These are phyloP conservation scores for Trichosanthes truncata DNA, from an alignment of 306 rosid genomes.

Conservation along the genomic window DNA sequence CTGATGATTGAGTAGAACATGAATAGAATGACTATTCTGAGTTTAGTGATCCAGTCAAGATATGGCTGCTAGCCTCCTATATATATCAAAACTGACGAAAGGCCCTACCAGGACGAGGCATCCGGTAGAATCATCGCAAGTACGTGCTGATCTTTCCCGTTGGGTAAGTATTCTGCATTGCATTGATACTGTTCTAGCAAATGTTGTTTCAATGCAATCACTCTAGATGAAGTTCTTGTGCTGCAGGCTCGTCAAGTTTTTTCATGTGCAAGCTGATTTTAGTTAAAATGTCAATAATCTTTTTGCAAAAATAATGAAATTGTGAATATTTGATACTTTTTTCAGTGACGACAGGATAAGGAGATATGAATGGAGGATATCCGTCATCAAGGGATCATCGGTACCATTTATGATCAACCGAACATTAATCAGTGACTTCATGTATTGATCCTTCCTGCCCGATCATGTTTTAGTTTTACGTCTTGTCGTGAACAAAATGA, in stretches of 20 bases:
- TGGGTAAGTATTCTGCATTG: not conserved
- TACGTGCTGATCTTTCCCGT: not conserved
- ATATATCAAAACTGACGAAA: not conserved
- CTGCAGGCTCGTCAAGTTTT: not conserved
- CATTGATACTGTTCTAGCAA: not conserved
- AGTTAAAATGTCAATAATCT: not conserved
- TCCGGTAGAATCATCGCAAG: not conserved
- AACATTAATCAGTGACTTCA: not conserved
- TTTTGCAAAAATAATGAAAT: not conserved
- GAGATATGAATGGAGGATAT: not conserved
- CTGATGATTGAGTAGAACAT: conserved; percentile 10
- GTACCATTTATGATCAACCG: not conserved
- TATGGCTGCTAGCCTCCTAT: not conserved
- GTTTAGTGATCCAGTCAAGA: not conserved
- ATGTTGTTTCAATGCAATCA: not conserved
- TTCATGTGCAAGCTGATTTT: not conserved
- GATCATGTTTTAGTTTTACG: not conserved
- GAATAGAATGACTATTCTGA: not conserved
- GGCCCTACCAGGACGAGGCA: not conserved
- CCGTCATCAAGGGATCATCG: not conserved
- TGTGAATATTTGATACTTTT: not conserved
- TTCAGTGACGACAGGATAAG: not conserved
- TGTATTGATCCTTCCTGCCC: not conserved
- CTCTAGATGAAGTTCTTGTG: not conserved
- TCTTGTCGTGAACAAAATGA: not conserved